Conservation (phyloP, 139 green algal species). For the Micractinium sp. region DNA sequence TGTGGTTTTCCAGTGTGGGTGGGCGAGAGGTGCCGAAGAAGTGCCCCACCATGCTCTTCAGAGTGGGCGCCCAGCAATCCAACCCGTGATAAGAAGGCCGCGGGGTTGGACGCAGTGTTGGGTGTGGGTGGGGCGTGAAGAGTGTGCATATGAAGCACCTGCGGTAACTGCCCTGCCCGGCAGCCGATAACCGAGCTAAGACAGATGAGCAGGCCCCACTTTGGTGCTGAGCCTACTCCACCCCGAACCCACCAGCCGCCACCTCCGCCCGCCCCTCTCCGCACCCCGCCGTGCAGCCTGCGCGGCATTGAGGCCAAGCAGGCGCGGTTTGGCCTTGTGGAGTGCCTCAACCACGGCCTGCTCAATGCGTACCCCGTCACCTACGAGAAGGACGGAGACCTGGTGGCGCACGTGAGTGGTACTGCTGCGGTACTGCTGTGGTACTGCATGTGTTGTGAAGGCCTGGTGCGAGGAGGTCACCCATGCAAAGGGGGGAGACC, state of each 20-base stretch:
- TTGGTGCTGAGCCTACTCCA: no score
- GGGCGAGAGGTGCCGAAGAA: not conserved
- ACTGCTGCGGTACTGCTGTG: not conserved
- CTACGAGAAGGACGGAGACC: constrained; percentile 84
- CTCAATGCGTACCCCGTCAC: constrained; percentile 96
- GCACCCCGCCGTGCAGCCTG: constrained; percentile 14
- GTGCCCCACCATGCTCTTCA: constrained; percentile 92
- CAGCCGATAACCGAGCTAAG: no score
- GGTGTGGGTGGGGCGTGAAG: not conserved
- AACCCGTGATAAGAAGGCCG: no score
- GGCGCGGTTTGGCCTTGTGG: constrained; percentile 83
- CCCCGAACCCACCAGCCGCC: no score
- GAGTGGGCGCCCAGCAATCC: not conserved
- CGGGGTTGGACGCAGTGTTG: not conserved
- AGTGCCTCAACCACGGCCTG: constrained; percentile 95
- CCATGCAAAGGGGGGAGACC: constrained; percentile 83
- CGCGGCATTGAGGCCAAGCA: constrained; percentile 35
- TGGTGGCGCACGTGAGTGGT: constrained; percentile 46
- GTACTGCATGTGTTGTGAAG: no score
- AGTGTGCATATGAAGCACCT: not conserved
- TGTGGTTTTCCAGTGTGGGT: not conserved
- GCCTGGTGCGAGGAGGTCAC: constrained; percentile 81
- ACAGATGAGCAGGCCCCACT: no score
- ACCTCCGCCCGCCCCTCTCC: not conserved
- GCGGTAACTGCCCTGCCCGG: no score